phyloP scores from a whole-genome alignment of 345 rosid genomes.

The Lenwebbia sp. region DNA sequence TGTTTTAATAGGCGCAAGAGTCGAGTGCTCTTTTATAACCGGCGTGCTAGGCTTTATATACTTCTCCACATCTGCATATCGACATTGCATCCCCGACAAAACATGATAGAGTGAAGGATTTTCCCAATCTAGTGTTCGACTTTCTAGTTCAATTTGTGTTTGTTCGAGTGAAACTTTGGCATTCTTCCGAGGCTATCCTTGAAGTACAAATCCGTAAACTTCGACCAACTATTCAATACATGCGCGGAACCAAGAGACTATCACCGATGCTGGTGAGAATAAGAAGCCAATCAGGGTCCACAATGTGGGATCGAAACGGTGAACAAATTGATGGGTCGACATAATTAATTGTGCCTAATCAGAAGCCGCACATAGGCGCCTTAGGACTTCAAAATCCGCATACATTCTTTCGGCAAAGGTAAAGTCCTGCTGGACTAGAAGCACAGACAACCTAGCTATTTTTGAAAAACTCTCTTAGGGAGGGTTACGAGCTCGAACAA shows the following conservation, averaged over 20 bases:
- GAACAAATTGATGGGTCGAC: not conserved
- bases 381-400: not conserved
- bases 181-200: not conserved
- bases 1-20: not conserved
- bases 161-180: not conserved
- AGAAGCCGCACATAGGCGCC: not conserved
- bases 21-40: accelerated
- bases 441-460: not conserved
- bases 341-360: accelerated
- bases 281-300: not conserved
- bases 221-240: not conserved
- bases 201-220: not conserved
- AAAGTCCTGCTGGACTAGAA: not conserved
- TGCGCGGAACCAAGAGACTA: not conserved
- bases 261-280: accelerated
- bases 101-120: not conserved
- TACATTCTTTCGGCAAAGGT: not conserved
- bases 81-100: not conserved
- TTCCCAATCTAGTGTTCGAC: not conserved
- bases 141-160: not conserved
- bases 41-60: accelerated
- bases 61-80: not conserved
- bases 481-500: not conserved
- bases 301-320: not conserved
- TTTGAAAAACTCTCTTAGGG: not conserved